Conservation (phyloP, 371 early-diverging fungal species). For the Basidiobolus heterosporus region DNA sequence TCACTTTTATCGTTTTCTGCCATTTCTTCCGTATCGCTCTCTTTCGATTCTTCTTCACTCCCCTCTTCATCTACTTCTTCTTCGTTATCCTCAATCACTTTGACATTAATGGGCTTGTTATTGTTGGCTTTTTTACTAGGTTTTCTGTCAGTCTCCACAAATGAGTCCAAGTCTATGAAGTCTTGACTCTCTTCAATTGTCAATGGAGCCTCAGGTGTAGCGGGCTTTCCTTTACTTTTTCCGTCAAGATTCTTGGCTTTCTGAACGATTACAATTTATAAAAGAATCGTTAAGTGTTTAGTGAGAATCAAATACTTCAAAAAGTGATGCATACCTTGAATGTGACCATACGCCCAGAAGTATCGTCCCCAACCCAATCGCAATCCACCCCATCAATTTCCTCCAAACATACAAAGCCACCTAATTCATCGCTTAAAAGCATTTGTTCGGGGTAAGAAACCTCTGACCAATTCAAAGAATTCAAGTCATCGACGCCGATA, state of each 20-base stretch:
- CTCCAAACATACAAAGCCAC: conserved; percentile 71
- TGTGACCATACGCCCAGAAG: conserved; percentile 39
- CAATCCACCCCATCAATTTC: conserved; percentile 75
- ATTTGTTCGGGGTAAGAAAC: conserved; percentile 10
- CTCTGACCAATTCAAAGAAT: too few species aligned
- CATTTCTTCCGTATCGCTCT: conserved; percentile 8
- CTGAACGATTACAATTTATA: too few species aligned
- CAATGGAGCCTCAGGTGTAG: conserved; percentile 23
- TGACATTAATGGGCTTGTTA: conserved; percentile 13
- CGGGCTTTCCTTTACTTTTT: not conserved
- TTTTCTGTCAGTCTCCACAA: conserved; percentile 20
- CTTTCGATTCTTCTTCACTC: conserved; percentile 3
- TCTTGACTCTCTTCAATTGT: conserved; percentile 21
- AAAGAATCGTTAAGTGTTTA: too few species aligned
- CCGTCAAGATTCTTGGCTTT: not conserved
- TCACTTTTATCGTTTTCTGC: conserved; percentile 9
- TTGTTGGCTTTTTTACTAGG: conserved; percentile 10
- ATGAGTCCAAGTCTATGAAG: conserved; percentile 36
- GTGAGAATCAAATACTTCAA: too few species aligned
- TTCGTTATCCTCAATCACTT: conserved; percentile 7
- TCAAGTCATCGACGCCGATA: too few species aligned
- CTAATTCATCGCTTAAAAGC: conserved; percentile 36
- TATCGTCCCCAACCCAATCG: conserved; percentile 40
- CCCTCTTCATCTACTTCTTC: conserved; percentile 9
- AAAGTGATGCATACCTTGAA: conserved; percentile 69